Percentiles rank a stretch among this genome's conserved stretches.
Conservation (phyloP, 2,329 filamentous ascomycete species). For the Penicillium decumbens region DNA sequence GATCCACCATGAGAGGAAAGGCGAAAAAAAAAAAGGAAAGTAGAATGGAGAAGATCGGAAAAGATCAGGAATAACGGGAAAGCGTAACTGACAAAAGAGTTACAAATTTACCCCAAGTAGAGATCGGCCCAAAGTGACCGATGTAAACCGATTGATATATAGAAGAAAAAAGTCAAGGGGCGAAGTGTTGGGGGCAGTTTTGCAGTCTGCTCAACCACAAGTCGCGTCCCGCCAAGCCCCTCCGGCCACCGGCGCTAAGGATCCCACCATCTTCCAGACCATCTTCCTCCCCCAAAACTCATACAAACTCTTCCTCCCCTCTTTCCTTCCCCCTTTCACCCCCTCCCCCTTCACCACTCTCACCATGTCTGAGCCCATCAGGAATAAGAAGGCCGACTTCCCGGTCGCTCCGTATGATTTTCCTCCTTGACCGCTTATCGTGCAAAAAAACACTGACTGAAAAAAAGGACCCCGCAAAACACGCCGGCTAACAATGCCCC, state of each 20-base stretch:
- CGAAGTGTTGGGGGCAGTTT: conserved; percentile 30
- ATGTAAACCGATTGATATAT: not conserved
- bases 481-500: conserved; percentile 92
- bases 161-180: not conserved
- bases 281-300: conserved; percentile 26
- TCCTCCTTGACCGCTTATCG: conserved; percentile 22
- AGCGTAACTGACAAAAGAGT: not conserved
- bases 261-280: conserved; percentile 37
- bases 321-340: conserved; percentile 20
- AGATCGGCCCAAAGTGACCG: not conserved
- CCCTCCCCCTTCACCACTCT: conserved; percentile 1
- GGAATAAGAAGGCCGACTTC: conserved; percentile 61
- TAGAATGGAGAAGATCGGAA: not conserved
- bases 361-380: conserved; percentile 63
- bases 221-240: conserved; percentile 39
- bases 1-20: not conserved
- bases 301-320: conserved; percentile 38
- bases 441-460: conserved; percentile 19
- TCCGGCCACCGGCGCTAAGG: conserved; percentile 40
- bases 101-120: not conserved
- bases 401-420: conserved; percentile 60
- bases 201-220: conserved; percentile 21
- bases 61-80: not conserved
- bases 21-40: not conserved
- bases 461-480: conserved; percentile 86